Percentiles rank a stretch among this genome's conserved stretches.
phyloP scores from a whole-genome alignment of 2,329 filamentous ascomycete species.

The Rugonectria rugulosa region DNA sequence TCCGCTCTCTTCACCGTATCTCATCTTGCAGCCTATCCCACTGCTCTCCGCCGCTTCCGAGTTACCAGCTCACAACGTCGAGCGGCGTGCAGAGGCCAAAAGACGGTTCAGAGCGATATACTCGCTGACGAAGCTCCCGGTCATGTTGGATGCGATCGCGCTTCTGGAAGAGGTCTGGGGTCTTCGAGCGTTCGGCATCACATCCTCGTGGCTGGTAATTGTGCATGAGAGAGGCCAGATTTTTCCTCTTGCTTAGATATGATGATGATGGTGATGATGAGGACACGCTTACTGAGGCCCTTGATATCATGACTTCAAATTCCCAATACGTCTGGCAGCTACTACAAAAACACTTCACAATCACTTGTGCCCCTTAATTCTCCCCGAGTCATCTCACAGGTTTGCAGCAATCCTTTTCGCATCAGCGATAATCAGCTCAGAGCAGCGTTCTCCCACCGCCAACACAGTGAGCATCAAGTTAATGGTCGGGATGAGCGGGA shows the following conservation, averaged over 20 bases:
- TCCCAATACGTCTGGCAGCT: no score
- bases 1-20: neutral
- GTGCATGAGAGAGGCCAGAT: neutral
- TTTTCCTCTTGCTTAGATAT: neutral
- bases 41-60: neutral
- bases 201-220: neutral
- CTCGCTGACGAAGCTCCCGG: neutral
- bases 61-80: neutral
- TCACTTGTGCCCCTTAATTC: no score
- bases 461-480: slow-evolving; percentile 91
- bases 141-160: neutral
- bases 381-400: no score
- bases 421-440: slow-evolving; percentile 70
- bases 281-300: no score
- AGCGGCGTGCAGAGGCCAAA: neutral
- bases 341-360: no score
- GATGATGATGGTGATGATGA: no score
- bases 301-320: no score
- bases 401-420: no score
- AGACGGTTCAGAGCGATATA: neutral
- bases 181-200: neutral
- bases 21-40: neutral
- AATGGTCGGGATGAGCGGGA: slow-evolving; percentile 82
- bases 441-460: slow-evolving; percentile 79
- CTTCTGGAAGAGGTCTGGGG: neutral